Conservation (phyloP, 1,139 yeast genomes). For the Geotrichum klebahnii region DNA sequence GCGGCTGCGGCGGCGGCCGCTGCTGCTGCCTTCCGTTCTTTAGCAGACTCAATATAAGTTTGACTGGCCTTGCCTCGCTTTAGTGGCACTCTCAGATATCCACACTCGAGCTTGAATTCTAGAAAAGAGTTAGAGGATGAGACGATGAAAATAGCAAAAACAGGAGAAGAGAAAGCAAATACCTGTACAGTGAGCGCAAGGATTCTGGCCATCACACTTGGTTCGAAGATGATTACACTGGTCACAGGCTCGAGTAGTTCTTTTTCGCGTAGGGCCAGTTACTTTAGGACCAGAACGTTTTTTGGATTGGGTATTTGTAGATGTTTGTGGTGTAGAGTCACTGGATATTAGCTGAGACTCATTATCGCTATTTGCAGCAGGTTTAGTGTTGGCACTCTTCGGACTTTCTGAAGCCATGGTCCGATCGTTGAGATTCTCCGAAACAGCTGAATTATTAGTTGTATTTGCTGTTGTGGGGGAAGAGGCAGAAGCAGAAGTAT, state of each 20-base stretch:
- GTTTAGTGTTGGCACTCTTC: no score
- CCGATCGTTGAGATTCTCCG: no score
- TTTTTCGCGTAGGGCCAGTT: conserved; percentile 17
- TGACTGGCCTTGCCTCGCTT: conserved; percentile 42
- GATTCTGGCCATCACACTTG: conserved; percentile 25
- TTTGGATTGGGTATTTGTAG: background rate
- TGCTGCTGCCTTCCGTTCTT: conserved; percentile 22
- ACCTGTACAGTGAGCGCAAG: conserved; percentile 25
- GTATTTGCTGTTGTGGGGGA: no score
- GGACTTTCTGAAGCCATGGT: no score
- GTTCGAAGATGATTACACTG: conserved; percentile 24
- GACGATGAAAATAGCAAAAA: background rate
- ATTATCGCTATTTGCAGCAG: no score
- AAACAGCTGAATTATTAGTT: no score
- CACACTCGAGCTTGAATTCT: conserved; percentile 19
- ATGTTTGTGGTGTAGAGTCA: background rate
- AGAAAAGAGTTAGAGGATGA: background rate
- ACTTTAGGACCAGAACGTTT: background rate
- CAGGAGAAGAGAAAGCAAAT: background rate
- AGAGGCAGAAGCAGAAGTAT: no score
- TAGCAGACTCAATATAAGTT: conserved; percentile 29
- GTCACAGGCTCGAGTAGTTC: conserved; percentile 26
- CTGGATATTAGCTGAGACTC: no score
- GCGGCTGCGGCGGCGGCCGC: conserved; percentile 18
- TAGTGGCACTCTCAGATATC: conserved; percentile 37